phyloP scores from a whole-genome alignment of 73 alveolate species.

The Paramecium sexaurelia region DNA sequence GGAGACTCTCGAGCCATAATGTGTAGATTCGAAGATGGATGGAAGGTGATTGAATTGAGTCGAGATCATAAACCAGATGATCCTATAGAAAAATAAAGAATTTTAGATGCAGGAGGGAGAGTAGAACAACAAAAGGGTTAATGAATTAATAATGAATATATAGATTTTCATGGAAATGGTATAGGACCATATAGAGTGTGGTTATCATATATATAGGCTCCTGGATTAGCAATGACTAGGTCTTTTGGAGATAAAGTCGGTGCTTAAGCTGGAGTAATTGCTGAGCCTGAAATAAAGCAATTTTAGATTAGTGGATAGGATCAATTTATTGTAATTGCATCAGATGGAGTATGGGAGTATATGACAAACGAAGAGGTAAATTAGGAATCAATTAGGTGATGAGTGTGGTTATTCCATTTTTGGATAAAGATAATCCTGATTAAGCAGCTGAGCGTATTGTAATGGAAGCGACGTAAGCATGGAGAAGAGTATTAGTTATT shows the following conservation, averaged over 20 bases:
- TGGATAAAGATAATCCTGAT: constrained; percentile 34
- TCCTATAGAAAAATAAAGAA: constrained; percentile 79
- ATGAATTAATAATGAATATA: neutral
- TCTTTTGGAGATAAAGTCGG: constrained; percentile 95
- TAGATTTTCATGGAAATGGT: constrained; percentile 76
- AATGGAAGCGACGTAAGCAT: constrained; percentile 13
- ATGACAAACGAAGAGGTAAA: constrained; percentile 78
- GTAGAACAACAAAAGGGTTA: constrained; percentile 75
- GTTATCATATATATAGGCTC: constrained; percentile 89
- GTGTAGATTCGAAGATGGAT: constrained; percentile 83
- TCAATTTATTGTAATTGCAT: constrained; percentile 62
- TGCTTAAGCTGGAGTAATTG: constrained; percentile 87
- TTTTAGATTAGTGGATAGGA: constrained; percentile 1
- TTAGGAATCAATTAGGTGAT: constrained; percentile 22
- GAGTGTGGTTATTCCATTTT: constrained; percentile 27
- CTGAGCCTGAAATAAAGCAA: constrained; percentile 64
- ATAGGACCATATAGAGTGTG: constrained; percentile 97
- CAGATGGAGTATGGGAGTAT: constrained; percentile 93
- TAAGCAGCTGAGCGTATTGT: constrained; percentile 36
- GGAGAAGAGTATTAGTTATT: constrained; percentile 19
- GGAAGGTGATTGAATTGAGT: constrained; percentile 78
- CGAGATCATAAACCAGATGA: constrained; percentile 92
- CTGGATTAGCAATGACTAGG: constrained; percentile 98
- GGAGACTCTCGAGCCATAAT: constrained; percentile 78
- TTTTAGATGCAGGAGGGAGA: constrained; percentile 79